Base-by-base conservation (phyloP, 345 rosid species). In the Acer saccharum region DNA sequence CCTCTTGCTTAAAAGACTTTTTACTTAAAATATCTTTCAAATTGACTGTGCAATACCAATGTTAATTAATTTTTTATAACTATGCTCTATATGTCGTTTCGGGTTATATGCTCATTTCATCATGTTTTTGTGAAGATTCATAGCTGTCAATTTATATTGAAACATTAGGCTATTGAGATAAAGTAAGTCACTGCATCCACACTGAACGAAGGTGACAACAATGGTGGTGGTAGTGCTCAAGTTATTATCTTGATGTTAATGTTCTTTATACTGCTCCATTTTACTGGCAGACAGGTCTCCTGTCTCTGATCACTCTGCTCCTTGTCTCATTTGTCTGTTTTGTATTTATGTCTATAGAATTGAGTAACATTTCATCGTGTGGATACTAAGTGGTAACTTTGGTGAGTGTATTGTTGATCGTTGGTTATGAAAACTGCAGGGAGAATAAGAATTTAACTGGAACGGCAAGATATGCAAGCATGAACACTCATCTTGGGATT, bases 381-480 rank as follows among this genome's bases (percentile, higher is more conserved):
- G 69, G 71, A 65, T 73, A 17, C 7, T 39, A 2, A 29, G 67
- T 74, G 65, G 25, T 77, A n/a, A 32, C 25, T 32, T 64, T 68
- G 32, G 69, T 13, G 8, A 14, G 65, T 61, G 11, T 9, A 9
- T 58, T 43, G 12, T 73, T 75, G 27, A 58, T 72, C 18, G 39
- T 76, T 64, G 58, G 50, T 44, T 35, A 32, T 66, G 64, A 41
- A 60, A 68, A 6, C 57, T 86, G 73, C 89, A 96, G 99, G 82
- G 99, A 96, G 82, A 96, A 96, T 74, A 94, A 96, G 81, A 94
- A 93, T 82, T 86, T 96, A 84, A 94, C 98, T 27, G 98, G 99
- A 84, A 96, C 99, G 77, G 98, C 99, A 63, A 91, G 99, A 90
- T 96, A 96, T 88, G 99, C 99, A 48, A 96, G 99, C 91, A 96